Percentiles rank a stretch among this genome's conserved stretches.
Conservation (phyloP, 208 protist genomes). For the Leishmania tarentolae region DNA sequence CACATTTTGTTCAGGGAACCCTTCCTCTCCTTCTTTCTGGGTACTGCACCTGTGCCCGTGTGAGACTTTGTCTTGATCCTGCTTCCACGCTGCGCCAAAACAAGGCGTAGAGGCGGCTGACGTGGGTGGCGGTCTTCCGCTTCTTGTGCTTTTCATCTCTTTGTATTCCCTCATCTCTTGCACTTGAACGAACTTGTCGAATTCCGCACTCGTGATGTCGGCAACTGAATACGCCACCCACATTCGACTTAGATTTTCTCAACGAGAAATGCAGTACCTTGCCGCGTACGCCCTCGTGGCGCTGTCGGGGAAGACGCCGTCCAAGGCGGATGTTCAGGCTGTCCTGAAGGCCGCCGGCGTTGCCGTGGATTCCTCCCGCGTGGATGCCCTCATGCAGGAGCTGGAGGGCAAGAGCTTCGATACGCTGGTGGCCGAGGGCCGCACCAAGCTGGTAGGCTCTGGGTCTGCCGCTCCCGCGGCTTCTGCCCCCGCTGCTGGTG, state of each 20-base stretch:
- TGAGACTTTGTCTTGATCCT: neutral
- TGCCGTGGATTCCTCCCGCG: conserved; percentile 67
- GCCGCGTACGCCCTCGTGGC: conserved; percentile 92
- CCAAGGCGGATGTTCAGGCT: conserved; percentile 84
- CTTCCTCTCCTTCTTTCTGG: neutral
- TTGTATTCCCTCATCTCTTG: neutral
- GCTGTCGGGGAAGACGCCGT: conserved; percentile 83
- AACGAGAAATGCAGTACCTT: conserved; percentile 88
- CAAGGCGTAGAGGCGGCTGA: too few relatives aligned
- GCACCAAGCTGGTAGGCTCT: conserved; percentile 83
- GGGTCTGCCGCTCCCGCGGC: conserved; percentile 50
- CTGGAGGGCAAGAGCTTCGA: conserved; percentile 93
- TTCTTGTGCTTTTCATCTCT: neutral
- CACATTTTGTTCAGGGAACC: neutral
- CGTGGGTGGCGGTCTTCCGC: neutral
- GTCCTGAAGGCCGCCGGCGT: conserved; percentile 90
- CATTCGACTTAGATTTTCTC: neutral
- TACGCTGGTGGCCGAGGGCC: conserved; percentile 83
- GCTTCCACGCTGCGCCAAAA: neutral
- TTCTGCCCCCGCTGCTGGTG: conserved; percentile 35
- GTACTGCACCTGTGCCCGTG: neutral
- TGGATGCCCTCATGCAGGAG: conserved; percentile 77
- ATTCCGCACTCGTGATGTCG: neutral
- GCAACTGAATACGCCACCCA: too few relatives aligned
- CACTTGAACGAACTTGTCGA: neutral